These are phyloP conservation scores for Martensiomyces pterosporus DNA, from an alignment of 192 early-diverging fungal species.

Conservation along the genomic window DNA sequence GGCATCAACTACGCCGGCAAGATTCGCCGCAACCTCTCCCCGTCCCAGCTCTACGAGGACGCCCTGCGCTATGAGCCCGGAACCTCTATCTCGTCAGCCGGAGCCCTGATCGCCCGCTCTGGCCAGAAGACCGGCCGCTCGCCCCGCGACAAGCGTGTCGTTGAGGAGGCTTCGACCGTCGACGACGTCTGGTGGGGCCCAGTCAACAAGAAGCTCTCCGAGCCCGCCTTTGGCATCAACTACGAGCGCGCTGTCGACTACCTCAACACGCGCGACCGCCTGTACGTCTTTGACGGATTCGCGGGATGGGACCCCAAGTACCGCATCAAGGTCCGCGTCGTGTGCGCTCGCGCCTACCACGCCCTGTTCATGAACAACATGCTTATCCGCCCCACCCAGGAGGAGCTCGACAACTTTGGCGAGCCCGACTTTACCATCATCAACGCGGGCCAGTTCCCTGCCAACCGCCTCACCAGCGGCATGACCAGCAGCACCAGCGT, in stretches of 20 bases:
- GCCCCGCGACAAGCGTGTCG: conserved; percentile 96
- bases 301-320: conserved; percentile 99
- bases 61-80: conserved; percentile 80
- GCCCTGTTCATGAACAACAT: conserved; percentile 98
- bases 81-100: conserved; percentile 83
- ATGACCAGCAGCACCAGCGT: conserved; percentile 90
- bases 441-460: conserved; percentile 82
- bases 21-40: conserved; percentile 76
- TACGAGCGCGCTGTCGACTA: conserved; percentile 94
- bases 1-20: conserved; percentile 36
- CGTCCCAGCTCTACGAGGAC: conserved; percentile 90
- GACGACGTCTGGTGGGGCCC: conserved; percentile 98
- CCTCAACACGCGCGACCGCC: conserved; percentile 87
- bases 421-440: conserved; percentile 97
- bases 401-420: conserved; percentile 89
- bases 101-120: conserved; percentile 87
- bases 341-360: conserved; percentile 94
- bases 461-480: conserved; percentile 63
- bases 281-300: conserved; percentile 95
- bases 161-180: conserved; percentile 80
- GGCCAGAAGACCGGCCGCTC: conserved; percentile 92
- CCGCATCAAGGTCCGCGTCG: conserved; percentile 94
- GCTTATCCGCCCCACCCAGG: conserved; percentile 90
- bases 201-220: conserved; percentile 88
- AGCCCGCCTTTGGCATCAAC: conserved; percentile 84